Evolutionary conservation across 345 rosid genomes (phyloP).

Genomic region (Citrus unshiu): DNA sequence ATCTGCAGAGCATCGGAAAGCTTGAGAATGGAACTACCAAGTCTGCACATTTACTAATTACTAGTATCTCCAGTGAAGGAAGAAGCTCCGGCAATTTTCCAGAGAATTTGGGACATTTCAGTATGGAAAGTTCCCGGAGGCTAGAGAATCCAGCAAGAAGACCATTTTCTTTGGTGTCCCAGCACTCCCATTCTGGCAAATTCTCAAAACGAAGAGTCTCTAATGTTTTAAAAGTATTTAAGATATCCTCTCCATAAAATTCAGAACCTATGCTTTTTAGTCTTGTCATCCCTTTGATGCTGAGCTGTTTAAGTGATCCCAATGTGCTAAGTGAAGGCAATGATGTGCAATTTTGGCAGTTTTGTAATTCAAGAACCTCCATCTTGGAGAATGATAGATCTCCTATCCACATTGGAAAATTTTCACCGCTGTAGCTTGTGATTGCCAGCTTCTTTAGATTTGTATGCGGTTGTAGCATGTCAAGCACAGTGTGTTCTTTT

Average conservation of each 20-base stretch:
- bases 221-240: not conserved
- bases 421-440: not conserved
- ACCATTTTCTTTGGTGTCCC: not conserved
- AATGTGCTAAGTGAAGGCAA: not conserved
- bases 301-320: not conserved
- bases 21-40: not conserved
- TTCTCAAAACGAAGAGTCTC: conserved; percentile 1
- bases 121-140: not conserved
- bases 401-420: not conserved
- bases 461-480: not conserved
- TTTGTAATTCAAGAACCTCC: not conserved
- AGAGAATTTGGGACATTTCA: not conserved
- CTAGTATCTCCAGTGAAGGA: not conserved
- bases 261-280: not conserved
- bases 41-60: not conserved
- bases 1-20: not conserved
- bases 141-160: not conserved
- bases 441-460: not conserved
- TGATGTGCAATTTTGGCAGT: not conserved
- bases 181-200: not conserved
- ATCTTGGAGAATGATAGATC: not conserved
- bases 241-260: not conserved
- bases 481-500: not conserved
- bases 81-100: not conserved
- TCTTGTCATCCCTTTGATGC: not conserved